Base-by-base conservation (phyloP, 2,329 filamentous ascomycete species). In the Monosporascus cannonballus region DNA sequence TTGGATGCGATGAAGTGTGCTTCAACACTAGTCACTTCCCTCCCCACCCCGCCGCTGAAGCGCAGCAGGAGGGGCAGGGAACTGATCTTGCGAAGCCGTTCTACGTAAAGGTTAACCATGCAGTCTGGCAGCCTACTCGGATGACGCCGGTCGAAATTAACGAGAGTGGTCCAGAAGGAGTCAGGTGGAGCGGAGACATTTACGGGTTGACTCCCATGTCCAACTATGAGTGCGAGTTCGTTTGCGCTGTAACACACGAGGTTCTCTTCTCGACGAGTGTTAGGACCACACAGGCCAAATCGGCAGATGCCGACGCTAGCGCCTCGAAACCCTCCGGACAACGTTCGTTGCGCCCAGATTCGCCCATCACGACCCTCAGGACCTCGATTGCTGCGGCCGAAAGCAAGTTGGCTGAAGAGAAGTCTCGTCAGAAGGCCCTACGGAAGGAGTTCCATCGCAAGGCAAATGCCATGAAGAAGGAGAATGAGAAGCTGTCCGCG, bases 181-280 rank as follows among this genome's bases (percentile, higher is more conserved):
- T 77, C 46, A 77, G 80, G 47, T 92, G 86, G 85, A 83, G 81
- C 27, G 89, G 87, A 9, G 83, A 85, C 56, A 85, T 86, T n/a
- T 85, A 84, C 60, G 83, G 82, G 30, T 72, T 86, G 49, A 80
- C 87, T 18, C 85, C 89, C 7, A 76, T 86, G 60, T 89, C 86
- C 53, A 90, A 85, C 69, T 93, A 92, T 69, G 82, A 85, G 57
- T 89, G 84, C 70, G 87, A 93, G 67, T 89, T 92, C 66, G 80
- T 92, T 54, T 82, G 86, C 67, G 85, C 81, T 42, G 73, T 74
- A 25, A 86, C 85, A 54, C 78, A 84, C 56, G 73, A 81, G 61
- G 75, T 89, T 52, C 74, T 92, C 56, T 90, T 88, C 65, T 83
- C 84, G 25, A 84, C 85, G 6, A 89, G 83, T 69, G 80, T 92